Percentiles rank a stretch among this genome's conserved stretches.
These are phyloP conservation scores for Calocera viscosa DNA, from an alignment of 768 basidiomycete species.

Conservation along the genomic window DNA sequence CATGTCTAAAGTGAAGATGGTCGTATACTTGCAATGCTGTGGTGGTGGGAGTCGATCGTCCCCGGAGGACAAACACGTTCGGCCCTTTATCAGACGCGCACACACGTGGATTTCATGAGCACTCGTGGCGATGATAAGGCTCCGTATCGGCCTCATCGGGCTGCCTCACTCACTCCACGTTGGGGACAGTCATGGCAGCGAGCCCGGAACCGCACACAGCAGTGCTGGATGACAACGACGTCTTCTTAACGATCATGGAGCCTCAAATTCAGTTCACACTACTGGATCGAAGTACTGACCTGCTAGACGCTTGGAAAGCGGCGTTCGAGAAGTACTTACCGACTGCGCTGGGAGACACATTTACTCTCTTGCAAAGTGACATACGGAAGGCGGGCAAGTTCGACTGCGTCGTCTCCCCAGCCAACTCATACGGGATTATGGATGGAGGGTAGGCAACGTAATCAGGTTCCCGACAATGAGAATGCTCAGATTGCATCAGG, in stretches of 20 bases:
- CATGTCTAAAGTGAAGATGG: background rate
- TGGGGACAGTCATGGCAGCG: too few species aligned
- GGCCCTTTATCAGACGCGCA: background rate
- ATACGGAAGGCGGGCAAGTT: background rate
- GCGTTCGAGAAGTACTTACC: background rate
- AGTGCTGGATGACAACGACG: too few species aligned
- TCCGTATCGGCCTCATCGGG: slow-evolving; percentile 3
- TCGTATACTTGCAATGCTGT: background rate
- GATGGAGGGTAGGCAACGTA: slow-evolving; percentile 22
- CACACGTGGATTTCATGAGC: background rate
- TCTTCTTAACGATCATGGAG: background rate
- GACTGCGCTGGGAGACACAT: background rate
- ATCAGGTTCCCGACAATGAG: too few species aligned
- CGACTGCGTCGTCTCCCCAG: slow-evolving; percentile 26
- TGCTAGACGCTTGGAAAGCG: background rate
- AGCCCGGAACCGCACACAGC: background rate
- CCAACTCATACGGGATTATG: slow-evolving; percentile 24
- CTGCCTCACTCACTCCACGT: background rate
- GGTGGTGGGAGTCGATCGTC: background rate
- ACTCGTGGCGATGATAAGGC: slow-evolving; percentile 2
- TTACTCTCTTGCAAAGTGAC: background rate
- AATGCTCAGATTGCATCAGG: slow-evolving; percentile 10
- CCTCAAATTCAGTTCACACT: background rate
- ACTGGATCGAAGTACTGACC: background rate
- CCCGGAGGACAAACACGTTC: background rate